Conservation (phyloP, 768 basidiomycete genomes). For the Tulasnella sp. region DNA sequence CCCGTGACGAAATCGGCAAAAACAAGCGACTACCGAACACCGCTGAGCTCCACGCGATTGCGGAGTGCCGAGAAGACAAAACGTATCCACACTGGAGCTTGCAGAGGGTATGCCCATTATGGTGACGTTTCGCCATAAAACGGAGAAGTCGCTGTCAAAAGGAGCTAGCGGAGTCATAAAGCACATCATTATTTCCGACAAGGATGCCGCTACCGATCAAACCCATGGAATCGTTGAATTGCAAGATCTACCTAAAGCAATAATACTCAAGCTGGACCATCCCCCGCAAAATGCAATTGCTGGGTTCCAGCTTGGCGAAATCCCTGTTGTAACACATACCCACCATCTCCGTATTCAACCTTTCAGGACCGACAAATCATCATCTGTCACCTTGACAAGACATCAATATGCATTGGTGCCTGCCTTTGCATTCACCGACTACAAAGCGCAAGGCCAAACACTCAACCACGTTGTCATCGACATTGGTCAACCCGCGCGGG, state of each 20-base stretch:
- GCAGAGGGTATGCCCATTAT: neutral
- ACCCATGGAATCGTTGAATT: neutral
- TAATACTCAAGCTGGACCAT: neutral
- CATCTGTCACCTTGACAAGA: neutral
- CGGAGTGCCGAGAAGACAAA: neutral
- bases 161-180: neutral
- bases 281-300: neutral
- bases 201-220: neutral
- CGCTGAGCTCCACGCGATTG: neutral
- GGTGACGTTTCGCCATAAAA: neutral
- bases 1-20: neutral
- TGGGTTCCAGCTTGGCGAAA: neutral
- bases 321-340: neutral
- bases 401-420: neutral
- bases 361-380: neutral
- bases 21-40: neutral
- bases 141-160: neutral
- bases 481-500: slow-evolving; percentile 37
- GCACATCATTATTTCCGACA: neutral
- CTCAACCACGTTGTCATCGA: slow-evolving; percentile 39
- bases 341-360: neutral
- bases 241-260: neutral
- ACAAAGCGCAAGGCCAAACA: slow-evolving; percentile 29
- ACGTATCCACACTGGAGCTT: neutral
- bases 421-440: neutral